Evolutionary conservation across 768 basidiomycete genomes (phyloP).

Genomic region (Lentinula aciculospora): DNA sequence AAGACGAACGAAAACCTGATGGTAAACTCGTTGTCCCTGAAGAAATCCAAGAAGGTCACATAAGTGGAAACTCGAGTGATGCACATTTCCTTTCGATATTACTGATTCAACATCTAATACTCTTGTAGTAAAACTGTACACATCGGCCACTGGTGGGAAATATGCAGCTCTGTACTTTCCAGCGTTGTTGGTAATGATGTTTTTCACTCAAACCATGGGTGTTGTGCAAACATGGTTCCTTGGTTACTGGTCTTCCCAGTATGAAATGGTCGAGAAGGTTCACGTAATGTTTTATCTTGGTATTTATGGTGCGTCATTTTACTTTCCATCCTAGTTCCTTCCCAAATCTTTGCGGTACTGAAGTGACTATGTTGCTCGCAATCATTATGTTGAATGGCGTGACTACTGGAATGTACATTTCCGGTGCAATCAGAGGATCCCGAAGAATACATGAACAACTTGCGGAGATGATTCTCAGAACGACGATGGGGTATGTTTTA

Average conservation of each 20-base stretch:
- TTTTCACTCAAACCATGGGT: slow-evolving; percentile 13
- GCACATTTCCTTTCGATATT: background rate
- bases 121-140: slow-evolving; percentile 14
- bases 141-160: slow-evolving; percentile 11
- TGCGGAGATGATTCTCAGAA: slow-evolving; percentile 46
- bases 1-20: slow-evolving; percentile 14
- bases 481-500: slow-evolving; percentile 50
- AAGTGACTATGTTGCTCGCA: slow-evolving; percentile 7
- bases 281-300: slow-evolving; percentile 8
- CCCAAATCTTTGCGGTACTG: background rate
- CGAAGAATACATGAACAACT: slow-evolving; percentile 38
- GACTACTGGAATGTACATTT: slow-evolving; percentile 20
- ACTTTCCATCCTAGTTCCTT: slow-evolving; percentile 7
- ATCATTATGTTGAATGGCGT: slow-evolving; percentile 26
- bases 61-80: slow-evolving; percentile 31
- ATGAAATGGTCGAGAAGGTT: slow-evolving; percentile 17
- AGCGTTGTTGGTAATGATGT: slow-evolving; percentile 13
- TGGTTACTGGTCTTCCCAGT: slow-evolving; percentile 14
- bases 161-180: slow-evolving; percentile 12
- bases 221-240: slow-evolving; percentile 16
- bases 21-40: slow-evolving; percentile 43
- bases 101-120: background rate
- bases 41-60: slow-evolving; percentile 38
- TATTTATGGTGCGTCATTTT: slow-evolving; percentile 6
- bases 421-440: slow-evolving; percentile 30